Evolutionary conservation across 805 yeast species (phyloP).

Genomic region (Barnettozyma vustinii): DNA sequence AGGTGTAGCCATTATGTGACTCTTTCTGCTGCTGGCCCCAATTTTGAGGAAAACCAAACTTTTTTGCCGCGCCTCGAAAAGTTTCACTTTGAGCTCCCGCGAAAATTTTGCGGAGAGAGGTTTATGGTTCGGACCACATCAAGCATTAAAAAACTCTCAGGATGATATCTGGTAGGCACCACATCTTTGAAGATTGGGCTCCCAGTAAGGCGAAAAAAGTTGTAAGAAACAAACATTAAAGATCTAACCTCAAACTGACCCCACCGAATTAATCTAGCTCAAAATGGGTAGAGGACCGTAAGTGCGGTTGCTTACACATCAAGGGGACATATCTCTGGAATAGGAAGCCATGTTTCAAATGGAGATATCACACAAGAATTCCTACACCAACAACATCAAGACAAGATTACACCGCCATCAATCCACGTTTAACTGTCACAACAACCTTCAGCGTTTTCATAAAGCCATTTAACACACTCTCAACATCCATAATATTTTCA

Average conservation of each 20-base stretch:
- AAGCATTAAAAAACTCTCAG: not conserved
- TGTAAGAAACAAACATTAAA: not conserved
- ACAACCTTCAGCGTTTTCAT: too few species aligned
- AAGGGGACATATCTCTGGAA: not conserved
- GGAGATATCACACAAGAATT: not conserved
- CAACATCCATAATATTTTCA: not conserved
- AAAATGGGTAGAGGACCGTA: slow-evolving; percentile 31
- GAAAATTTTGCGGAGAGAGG: too few species aligned
- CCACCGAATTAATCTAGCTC: slow-evolving; percentile 7
- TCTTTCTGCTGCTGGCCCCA: not conserved
- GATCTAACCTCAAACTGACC: not conserved
- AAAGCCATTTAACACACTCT: too few species aligned
- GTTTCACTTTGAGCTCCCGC: not conserved
- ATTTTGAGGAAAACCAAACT: not conserved
- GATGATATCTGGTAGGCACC: slow-evolving; percentile 2
- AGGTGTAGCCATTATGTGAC: not conserved
- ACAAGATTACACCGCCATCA: too few species aligned
- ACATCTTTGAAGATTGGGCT: not conserved
- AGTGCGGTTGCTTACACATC: slow-evolving; percentile 9
- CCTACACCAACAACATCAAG: not conserved
- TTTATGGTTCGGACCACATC: slow-evolving; percentile 6
- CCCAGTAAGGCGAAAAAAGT: slow-evolving; percentile 6
- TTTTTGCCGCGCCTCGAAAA: not conserved
- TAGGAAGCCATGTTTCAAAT: not conserved
- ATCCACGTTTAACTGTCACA: not conserved